These are phyloP conservation scores for Halteria grandinella DNA, from an alignment of 73 alveolate species.

Conservation along the genomic window DNA sequence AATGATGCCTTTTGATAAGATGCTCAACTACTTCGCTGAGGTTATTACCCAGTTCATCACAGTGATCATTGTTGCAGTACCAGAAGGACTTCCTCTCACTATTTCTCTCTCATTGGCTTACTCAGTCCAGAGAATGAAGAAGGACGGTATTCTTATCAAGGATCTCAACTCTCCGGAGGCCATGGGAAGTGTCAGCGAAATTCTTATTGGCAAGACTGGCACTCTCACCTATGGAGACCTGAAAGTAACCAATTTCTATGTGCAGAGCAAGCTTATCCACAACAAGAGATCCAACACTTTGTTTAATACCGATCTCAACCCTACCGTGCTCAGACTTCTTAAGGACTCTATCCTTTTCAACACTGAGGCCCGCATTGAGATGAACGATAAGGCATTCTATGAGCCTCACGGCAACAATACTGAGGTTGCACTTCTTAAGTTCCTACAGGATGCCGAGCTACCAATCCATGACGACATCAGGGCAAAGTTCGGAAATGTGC, in stretches of 20 bases:
- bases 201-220: conserved; percentile 35
- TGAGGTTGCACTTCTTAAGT: conserved; percentile 21
- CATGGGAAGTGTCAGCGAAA: conserved; percentile 29
- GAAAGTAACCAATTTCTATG: conserved; percentile 42
- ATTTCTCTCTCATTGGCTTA: conserved; percentile 93
- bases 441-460: conserved; percentile 43
- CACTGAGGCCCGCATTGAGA: conserved; percentile 41
- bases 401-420: conserved; percentile 42
- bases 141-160: conserved; percentile 50
- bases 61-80: conserved; percentile 93
- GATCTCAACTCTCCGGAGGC: conserved; percentile 37
- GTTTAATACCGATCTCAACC: conserved; percentile 24
- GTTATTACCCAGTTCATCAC: conserved; percentile 79
- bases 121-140: conserved; percentile 91
- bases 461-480: conserved; percentile 25
- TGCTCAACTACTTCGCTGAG: conserved; percentile 63
- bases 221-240: conserved; percentile 11
- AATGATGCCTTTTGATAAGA: conserved; percentile 35
- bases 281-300: conserved; percentile 35
- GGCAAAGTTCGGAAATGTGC: conserved; percentile 28
- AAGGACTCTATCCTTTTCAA: conserved; percentile 30
- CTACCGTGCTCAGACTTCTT: not conserved
- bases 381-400: conserved; percentile 48
- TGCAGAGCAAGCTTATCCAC: conserved; percentile 14
- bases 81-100: conserved; percentile 97